Evolutionary conservation across 164 flowering plant genomes (phyloP), one percentile per base, ranked within the genome.

Genomic region (Magnolia officinalis): DNA sequence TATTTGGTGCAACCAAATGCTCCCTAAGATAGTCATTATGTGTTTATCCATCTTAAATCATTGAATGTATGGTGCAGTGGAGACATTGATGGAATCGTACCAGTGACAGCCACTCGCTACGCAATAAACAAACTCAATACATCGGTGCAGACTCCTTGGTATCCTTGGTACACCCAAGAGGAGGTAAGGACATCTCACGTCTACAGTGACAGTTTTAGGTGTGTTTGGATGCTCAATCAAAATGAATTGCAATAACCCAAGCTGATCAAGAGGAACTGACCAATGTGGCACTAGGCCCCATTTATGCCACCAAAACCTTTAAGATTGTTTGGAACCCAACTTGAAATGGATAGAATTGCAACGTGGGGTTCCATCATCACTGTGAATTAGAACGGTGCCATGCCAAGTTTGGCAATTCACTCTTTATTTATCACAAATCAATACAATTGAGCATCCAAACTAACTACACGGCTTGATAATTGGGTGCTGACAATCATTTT

Each of bases 51-150:
- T 65, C 67, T 65, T 65, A 13, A 66, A 66, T 20, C 26, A 21
- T 66, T 66, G 23, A 11, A 21, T 66, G 20, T 14, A 66, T 23
- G 61, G 23, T 66, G 70, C 85, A 87, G 86, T 65, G 90, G 90
- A 9, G 90, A 87, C 63, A 73, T 69, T 16, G 87, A 87, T 75
- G 79, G 72, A 21, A 45, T 13, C 9, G 81, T 86, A 5, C 84
- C 90, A 10, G 78, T 83, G 8, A 82, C 86, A 19, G 59, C 84
- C 19, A 75, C 86, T 18, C 71, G 74, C 31, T 86, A 85, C 76
- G 73, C 86, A 26, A 73, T 88, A 7, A 58, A 80, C 59, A 77
- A 64, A 11, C 71, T 88, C 20, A 64, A 74, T 18, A 71, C 78
- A 13, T 10, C 85, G 1, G 52, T 82, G 8, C 66, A 80, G 75